Evolutionary conservation across 148 eudicot species (phyloP).

Genomic region (Fagopyrum tataricum): DNA sequence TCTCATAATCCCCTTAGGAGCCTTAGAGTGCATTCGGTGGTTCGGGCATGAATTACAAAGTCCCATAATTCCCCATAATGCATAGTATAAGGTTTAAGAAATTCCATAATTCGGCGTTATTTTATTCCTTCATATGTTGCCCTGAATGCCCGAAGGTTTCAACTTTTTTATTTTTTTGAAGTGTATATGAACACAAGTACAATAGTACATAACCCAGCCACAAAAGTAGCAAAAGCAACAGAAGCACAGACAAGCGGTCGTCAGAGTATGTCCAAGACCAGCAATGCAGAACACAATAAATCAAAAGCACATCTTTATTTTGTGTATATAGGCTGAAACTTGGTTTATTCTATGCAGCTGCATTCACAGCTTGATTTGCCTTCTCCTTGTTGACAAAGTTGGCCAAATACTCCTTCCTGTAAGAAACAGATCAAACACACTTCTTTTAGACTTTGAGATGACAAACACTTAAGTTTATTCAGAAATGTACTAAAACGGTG

Average conservation of each 20-base stretch:
- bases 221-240: neutral
- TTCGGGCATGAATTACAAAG: too few relatives aligned
- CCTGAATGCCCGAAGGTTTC: too few relatives aligned
- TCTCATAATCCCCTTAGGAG: too few relatives aligned
- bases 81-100: too few relatives aligned
- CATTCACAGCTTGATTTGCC: conserved; percentile 39
- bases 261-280: neutral
- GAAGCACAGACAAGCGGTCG: neutral
- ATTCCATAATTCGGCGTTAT: too few relatives aligned
- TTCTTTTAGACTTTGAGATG: neutral
- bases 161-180: too few relatives aligned
- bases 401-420: conserved; percentile 58
- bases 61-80: too few relatives aligned
- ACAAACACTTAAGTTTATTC: neutral
- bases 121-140: too few relatives aligned
- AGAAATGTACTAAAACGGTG: neutral
- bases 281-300: neutral
- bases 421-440: neutral
- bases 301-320: neutral
- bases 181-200: neutral
- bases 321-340: neutral
- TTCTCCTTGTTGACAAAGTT: conserved; percentile 40
- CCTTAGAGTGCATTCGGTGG: too few relatives aligned
- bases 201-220: neutral
- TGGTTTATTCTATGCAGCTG: conserved; percentile 50